These are phyloP conservation scores for Aureobasidium vineae DNA, from an alignment of 2,329 filamentous ascomycete species.

Conservation along the genomic window DNA sequence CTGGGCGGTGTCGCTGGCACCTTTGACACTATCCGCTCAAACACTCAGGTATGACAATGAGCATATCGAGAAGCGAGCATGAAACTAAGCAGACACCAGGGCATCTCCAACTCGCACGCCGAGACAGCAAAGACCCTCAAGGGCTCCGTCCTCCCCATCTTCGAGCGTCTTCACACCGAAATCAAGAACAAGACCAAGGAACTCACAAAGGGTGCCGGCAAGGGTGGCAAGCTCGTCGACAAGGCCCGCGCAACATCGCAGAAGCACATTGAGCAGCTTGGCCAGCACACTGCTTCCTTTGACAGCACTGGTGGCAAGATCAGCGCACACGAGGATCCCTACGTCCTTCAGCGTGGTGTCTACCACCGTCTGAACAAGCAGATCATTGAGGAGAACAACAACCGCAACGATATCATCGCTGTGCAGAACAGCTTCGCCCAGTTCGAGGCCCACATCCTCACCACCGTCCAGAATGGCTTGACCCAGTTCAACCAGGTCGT, in stretches of 20 bases:
- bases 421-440: constrained; percentile 87
- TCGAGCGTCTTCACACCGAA: constrained; percentile 89
- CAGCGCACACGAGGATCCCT: constrained; percentile 76
- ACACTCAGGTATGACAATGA: constrained; percentile 57
- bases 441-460: constrained; percentile 83
- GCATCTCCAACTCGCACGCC: constrained; percentile 80
- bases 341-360: constrained; percentile 78
- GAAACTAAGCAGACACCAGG: constrained; percentile 48
- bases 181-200: constrained; percentile 98
- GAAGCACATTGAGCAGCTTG: constrained; percentile 93
- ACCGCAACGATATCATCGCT: constrained; percentile 82
- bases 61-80: constrained; percentile 19
- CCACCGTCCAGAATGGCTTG: constrained; percentile 78
- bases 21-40: constrained; percentile 91
- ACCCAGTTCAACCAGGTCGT: constrained; percentile 79
- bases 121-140: constrained; percentile 92
- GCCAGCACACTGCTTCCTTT: constrained; percentile 76
- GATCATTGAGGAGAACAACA: constrained; percentile 92
- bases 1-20: constrained; percentile 84
- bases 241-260: constrained; percentile 83
- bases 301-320: constrained; percentile 73
- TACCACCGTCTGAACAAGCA: constrained; percentile 85
- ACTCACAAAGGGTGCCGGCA: constrained; percentile 73
- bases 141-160: constrained; percentile 77
- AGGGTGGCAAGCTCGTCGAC: constrained; percentile 85